Conservation (phyloP, 2,329 filamentous ascomycete genomes). For the Colletotrichum somersetense region DNA sequence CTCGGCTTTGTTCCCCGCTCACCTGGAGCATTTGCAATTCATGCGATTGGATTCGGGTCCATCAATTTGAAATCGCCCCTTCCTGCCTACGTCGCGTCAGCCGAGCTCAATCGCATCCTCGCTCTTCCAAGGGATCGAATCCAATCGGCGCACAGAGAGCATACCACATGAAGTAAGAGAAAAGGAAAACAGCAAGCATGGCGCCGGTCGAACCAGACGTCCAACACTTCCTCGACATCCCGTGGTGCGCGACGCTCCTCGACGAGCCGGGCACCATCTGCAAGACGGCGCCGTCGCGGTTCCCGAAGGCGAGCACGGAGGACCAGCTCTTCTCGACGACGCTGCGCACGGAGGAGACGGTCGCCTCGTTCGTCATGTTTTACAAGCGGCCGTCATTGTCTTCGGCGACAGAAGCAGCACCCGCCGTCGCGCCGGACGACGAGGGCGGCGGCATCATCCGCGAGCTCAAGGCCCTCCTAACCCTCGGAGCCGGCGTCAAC, state of each 20-base stretch:
- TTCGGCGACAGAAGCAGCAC: not conserved
- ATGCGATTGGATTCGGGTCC: not conserved
- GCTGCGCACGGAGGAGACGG: constrained; percentile 47
- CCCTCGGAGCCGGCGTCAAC: constrained; percentile 51
- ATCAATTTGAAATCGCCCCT: not conserved
- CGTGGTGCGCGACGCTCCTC: constrained; percentile 54
- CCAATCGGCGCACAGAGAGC: not conserved
- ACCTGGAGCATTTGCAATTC: not conserved
- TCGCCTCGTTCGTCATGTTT: constrained; percentile 53
- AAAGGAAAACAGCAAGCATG: constrained; percentile 16
- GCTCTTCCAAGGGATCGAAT: too few species aligned
- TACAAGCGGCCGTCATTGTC: constrained; percentile 45
- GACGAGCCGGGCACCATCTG: constrained; percentile 46
- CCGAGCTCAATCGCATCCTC: not conserved
- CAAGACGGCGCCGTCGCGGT: constrained; percentile 52
- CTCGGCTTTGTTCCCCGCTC: constrained; percentile 4
- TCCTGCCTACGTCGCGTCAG: too few species aligned
- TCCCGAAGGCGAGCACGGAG: constrained; percentile 45
- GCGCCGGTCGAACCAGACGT: constrained; percentile 33
- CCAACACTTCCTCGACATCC: constrained; percentile 52
- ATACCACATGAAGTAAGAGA: not conserved
- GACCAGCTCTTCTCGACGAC: constrained; percentile 53
- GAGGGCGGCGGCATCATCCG: constrained; percentile 47
- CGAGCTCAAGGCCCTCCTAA: constrained; percentile 49
- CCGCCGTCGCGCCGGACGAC: constrained; percentile 14